Conservation (phyloP, 2,329 filamentous ascomycete genomes). For the Leptographium procerum region DNA sequence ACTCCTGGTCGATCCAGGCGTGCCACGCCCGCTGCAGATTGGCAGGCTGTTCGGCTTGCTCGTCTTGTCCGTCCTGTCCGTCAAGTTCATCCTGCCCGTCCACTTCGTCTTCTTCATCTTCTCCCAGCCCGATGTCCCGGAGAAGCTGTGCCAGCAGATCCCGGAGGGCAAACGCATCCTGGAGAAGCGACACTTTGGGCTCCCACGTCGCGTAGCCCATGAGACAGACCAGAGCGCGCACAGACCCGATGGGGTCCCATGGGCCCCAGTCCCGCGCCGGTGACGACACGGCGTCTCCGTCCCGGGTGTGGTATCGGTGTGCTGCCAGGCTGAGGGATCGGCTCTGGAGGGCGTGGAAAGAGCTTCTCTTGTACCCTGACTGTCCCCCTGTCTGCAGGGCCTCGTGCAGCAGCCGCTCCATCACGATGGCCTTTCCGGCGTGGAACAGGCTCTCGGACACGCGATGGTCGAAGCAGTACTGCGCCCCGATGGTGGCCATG, state of each 20-base stretch:
- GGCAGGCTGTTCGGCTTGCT: no score
- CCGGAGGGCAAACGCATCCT: constrained; percentile 44
- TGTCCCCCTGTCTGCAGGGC: constrained; percentile 29
- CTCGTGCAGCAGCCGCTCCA: constrained; percentile 36
- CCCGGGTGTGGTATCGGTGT: background rate
- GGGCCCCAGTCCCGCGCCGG: background rate
- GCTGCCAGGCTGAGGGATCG: constrained; percentile 1
- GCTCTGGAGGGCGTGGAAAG: background rate
- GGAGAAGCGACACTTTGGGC: constrained; percentile 39
- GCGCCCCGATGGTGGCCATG: constrained; percentile 35
- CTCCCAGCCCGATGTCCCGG: constrained; percentile 25
- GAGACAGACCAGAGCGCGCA: constrained; percentile 37
- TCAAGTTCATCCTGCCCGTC: constrained; percentile 25
- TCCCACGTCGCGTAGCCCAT: constrained; percentile 50
- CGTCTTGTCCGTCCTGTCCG: no score
- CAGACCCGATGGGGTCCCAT: constrained; percentile 30
- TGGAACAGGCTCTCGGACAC: constrained; percentile 45
- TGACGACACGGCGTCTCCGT: background rate
- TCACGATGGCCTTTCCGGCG: constrained; percentile 41
- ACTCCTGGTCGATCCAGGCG: constrained; percentile 41
- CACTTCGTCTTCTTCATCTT: background rate
- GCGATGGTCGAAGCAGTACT: constrained; percentile 36
- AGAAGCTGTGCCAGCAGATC: constrained; percentile 44
- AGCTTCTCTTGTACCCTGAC: constrained; percentile 4
- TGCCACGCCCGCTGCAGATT: background rate